phyloP scores from a whole-genome alignment of 345 rosid genomes.

The Eucalyptus paniculata region DNA sequence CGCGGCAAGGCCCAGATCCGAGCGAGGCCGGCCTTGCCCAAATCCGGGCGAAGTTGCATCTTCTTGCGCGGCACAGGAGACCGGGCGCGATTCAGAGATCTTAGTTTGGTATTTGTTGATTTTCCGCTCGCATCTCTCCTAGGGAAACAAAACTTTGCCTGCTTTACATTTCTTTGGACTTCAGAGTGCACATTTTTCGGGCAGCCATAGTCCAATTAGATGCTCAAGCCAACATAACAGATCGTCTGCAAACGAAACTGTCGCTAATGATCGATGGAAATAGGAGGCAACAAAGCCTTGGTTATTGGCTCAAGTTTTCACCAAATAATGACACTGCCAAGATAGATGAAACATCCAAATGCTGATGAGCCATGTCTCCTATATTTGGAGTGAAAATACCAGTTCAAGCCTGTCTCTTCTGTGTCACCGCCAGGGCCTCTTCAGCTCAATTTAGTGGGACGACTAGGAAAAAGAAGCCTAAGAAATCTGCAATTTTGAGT shows the following conservation, averaged over 20 bases:
- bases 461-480: neutral
- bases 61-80: too few species aligned
- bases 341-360: neutral
- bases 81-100: too few species aligned
- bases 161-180: neutral
- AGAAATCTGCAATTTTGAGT: neutral
- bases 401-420: neutral
- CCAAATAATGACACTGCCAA: neutral
- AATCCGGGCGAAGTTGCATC: too few species aligned
- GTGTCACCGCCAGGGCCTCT: accelerated
- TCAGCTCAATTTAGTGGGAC: neutral
- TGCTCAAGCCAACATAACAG: neutral
- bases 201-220: neutral
- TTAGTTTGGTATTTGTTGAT: neutral
- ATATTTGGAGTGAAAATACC: neutral
- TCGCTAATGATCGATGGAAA: neutral
- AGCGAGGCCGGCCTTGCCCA: too few species aligned
- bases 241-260: neutral
- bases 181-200: neutral
- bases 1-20: too few species aligned
- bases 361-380: neutral
- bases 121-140: neutral
- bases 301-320: neutral
- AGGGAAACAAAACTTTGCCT: neutral
- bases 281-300: neutral